Conservation (phyloP, 2,329 filamentous ascomycete species). For the Fusarium palustre region DNA sequence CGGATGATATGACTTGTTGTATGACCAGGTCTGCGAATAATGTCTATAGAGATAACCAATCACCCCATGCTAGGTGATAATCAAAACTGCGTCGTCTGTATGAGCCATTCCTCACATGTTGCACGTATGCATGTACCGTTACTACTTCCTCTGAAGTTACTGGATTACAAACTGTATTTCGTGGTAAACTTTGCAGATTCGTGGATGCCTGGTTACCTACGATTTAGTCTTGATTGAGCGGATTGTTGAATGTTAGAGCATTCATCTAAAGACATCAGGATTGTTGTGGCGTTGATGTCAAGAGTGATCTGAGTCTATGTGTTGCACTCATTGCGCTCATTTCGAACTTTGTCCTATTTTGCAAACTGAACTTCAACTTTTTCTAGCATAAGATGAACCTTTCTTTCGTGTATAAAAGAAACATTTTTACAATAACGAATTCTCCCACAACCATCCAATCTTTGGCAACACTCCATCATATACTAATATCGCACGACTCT, state of each 20-base stretch:
- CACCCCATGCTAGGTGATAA: neutral
- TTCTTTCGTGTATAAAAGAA: neutral
- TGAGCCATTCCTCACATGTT: neutral
- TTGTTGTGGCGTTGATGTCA: neutral
- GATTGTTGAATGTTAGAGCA: neutral
- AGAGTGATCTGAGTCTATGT: neutral
- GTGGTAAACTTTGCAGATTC: too few relatives aligned
- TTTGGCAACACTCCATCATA: neutral
- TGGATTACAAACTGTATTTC: neutral
- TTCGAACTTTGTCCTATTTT: neutral
- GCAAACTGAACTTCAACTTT: too few relatives aligned
- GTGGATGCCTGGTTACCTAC: too few relatives aligned
- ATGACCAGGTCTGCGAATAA: too few relatives aligned
- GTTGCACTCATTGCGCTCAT: neutral
- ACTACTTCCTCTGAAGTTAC: neutral
- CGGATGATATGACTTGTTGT: slow-evolving; percentile 25
- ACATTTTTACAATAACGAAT: too few relatives aligned
- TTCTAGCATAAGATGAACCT: neutral
- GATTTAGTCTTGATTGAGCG: neutral
- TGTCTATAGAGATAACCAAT: neutral
- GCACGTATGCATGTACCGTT: neutral
- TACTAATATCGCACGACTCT: neutral
- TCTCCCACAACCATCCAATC: neutral
- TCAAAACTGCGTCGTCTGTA: neutral
- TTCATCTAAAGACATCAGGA: neutral